Evolutionary conservation across 192 early-diverging fungal genomes (phyloP).

Genomic region (Backusella sp.): DNA sequence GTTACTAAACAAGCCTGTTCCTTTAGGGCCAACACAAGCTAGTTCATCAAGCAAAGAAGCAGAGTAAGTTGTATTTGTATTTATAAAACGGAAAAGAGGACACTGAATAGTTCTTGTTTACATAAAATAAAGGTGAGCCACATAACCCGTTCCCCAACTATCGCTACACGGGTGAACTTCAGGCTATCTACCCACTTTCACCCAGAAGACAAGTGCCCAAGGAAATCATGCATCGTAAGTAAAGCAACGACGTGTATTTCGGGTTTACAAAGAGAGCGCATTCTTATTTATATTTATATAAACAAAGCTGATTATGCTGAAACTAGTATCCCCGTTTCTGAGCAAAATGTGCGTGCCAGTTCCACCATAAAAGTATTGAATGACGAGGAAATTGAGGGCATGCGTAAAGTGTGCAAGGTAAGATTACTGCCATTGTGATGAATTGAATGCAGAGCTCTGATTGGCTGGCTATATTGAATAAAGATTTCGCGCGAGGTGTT

Average conservation of each 20-base stretch:
- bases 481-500: conserved; percentile 88
- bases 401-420: conserved; percentile 81
- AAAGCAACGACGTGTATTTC: background rate
- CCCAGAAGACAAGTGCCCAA: conserved; percentile 64
- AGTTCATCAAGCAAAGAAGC: conserved; percentile 5
- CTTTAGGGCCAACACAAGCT: conserved; percentile 4
- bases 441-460: background rate
- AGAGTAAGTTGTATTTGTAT: background rate
- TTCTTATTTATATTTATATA: conserved; percentile 2
- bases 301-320: conserved; percentile 63
- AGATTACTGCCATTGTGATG: background rate
- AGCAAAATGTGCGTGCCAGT: conserved; percentile 63
- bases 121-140: conserved; percentile 8
- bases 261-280: background rate
- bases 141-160: conserved; percentile 64
- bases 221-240: conserved; percentile 48
- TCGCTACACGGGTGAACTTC: conserved; percentile 63
- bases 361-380: conserved; percentile 68
- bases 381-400: conserved; percentile 70
- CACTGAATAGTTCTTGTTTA: too few relatives aligned
- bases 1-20: background rate
- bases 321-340: conserved; percentile 59
- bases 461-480: background rate
- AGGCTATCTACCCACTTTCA: conserved; percentile 73
- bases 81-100: too few relatives aligned